Base-by-base conservation (phyloP, 257 asterid species). In the Nyctanthes arbortristis region DNA sequence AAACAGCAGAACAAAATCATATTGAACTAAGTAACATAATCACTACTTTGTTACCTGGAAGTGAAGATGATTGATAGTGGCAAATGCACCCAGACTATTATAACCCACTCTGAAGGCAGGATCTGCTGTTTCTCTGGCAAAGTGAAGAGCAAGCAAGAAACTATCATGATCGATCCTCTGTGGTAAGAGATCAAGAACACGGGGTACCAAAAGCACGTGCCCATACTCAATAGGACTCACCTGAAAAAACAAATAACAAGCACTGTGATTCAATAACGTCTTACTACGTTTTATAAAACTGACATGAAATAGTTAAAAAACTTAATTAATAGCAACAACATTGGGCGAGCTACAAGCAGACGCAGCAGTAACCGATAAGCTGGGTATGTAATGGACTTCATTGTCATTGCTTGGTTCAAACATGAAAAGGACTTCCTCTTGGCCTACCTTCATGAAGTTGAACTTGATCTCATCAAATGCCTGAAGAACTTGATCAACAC, bases 141-240 rank as follows among this genome's bases (percentile, higher is more conserved):
- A 84, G 71, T 63, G 71, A 64, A 89, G 79, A 36, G 93, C 96
- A 75, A 83, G 85, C 33, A 72, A 63, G 32, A 89, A 81, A 77
- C 87, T 78, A 5, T 84, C 85, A 43, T 22, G 75, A 68, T 78
- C 85, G 31, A 89, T 85, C 61, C 75, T 80, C 69, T 89, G 93
- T 59, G 93, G 89, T 68, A 85, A 69, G 82, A 79, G 68, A 78
- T 89, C 90, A 52, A 83, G 88, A 43, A 89, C 84, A 39, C 73
- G 86, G 24, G 96, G 93, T 69, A 88, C 84, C 62, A 90, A 70
- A 70, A 88, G 95, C 67, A 86, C 95, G 52, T 90, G 96, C 1
- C 96, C 95, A 70, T 90, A 90, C 78, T 90, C 96, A 36, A 90
- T 90, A 27, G 95, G 96, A 72, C 96, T 88, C 81, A 85, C 96